Percentiles rank a stretch among this genome's conserved stretches.
phyloP scores from a whole-genome alignment of 2,329 filamentous ascomycete species.

The Aspergillus amoenus region DNA sequence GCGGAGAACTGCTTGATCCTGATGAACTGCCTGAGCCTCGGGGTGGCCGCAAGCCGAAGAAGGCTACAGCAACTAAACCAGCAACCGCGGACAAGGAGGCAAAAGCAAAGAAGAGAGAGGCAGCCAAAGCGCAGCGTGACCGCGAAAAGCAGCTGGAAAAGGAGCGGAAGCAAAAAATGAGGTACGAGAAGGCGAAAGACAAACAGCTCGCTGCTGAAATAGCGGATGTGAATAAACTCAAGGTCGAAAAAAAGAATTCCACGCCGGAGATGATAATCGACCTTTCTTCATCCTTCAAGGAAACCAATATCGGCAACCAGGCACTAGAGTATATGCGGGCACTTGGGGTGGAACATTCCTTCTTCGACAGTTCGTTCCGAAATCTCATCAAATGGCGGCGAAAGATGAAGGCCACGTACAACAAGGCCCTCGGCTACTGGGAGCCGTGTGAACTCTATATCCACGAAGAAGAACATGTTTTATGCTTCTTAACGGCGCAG shows the following conservation, averaged over 20 bases:
- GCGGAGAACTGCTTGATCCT: conserved; percentile 14
- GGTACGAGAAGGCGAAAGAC: conserved; percentile 60
- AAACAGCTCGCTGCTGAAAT: conserved; percentile 66
- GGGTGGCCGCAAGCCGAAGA: conserved; percentile 37
- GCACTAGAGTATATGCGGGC: conserved; percentile 44
- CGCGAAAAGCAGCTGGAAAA: conserved; percentile 60
- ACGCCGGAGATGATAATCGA: conserved; percentile 76
- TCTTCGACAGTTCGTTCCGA: conserved; percentile 41
- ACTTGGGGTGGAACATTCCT: conserved; percentile 42
- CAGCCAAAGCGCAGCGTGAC: conserved; percentile 48
- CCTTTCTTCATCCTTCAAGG: conserved; percentile 58
- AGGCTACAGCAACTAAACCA: conserved; percentile 23
- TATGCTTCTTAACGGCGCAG: conserved; percentile 62
- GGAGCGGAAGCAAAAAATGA: conserved; percentile 43
- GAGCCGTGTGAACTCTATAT: conserved; percentile 56
- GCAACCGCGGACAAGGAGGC: conserved; percentile 38
- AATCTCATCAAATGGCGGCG: conserved; percentile 67
- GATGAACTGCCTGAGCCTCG: conserved; percentile 47
- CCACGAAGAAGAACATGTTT: conserved; percentile 58
- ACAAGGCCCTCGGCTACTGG: conserved; percentile 63
- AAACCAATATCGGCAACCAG: conserved; percentile 45
- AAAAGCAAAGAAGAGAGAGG: conserved; percentile 56
- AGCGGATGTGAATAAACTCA: conserved; percentile 70
- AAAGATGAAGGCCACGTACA: conserved; percentile 64
- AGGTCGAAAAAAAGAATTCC: conserved; percentile 71